These are phyloP conservation scores for Picea glauca DNA, from an alignment of 75 land plant genomes.

Conservation along the genomic window DNA sequence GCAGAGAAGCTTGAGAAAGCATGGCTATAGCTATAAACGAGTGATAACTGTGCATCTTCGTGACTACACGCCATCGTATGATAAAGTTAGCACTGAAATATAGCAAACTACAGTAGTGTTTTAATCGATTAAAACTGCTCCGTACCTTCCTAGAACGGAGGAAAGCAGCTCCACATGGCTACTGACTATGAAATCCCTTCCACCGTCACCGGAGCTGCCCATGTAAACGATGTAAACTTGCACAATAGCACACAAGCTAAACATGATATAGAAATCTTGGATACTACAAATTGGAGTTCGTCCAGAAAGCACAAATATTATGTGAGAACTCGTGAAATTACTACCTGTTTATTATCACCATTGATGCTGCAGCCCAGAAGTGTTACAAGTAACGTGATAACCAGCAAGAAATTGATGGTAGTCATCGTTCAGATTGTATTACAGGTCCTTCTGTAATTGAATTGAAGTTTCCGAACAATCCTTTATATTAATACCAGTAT, in stretches of 20 bases:
- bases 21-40: constrained; percentile 62
- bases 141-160: constrained; percentile 60
- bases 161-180: constrained; percentile 51
- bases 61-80: constrained; percentile 24
- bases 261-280: background rate
- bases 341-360: background rate
- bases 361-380: background rate
- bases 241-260: background rate
- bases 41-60: constrained; percentile 39
- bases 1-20: constrained; percentile 80
- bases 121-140: background rate
- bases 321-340: background rate
- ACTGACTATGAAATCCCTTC: constrained; percentile 18
- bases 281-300: background rate
- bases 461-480: no score
- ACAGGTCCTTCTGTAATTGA: no score
- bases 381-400: background rate
- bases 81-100: no score
- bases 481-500: no score
- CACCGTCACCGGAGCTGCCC: constrained; percentile 39
- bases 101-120: no score
- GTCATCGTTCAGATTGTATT: no score
- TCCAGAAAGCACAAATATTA: background rate
- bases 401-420: background rate
- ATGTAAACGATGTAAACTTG: constrained; percentile 71